Evolutionary conservation across 2,329 filamentous ascomycete genomes (phyloP), one percentile per base, ranked within the genome.

Genomic region (Tympanopsis confertula): DNA sequence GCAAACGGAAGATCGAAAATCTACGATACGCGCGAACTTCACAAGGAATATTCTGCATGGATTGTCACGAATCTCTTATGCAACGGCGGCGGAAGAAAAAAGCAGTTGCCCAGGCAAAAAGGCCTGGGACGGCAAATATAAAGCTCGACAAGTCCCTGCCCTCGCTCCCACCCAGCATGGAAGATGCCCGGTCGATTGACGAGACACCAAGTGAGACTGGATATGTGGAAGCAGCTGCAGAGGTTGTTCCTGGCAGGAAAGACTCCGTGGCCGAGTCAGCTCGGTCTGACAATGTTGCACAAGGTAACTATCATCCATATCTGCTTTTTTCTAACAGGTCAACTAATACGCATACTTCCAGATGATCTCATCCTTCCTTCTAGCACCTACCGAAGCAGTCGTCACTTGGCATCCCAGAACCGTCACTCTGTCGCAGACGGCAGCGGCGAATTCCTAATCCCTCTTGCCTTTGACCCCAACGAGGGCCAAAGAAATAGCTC

Each of bases 41-140:
- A 5, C 91, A 96, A 60, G 91, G 91, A 42, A 98, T 98, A 50
- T 96, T 98, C 56, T 98, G 91, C 65, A 98, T 98, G 91, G 87
- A 82, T 53, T 98, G 91, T 57, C 91, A 98, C 55, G 91, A 98
- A 61, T 91, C 86, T 19, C 64, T 98, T 38, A 96, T 96, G 87
- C 86, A 89, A 36, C 73, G 89, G 45, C 74, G 89, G 45, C 75
- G 86, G 52, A 95, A 96, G 63, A 87, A 86, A 28, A 87, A 86
- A 58, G 73, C 78, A 38, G 68, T 72, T 30, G 68, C 71, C 1
- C 68, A 71, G 43, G 69, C 72, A 36, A 79, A 79, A 50, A 60
- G 69, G 37, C n/a, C n/a, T n/a, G n/a, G n/a, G n/a, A 67, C 74
- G 50, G 75, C 78, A 46, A 79, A 80, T 54, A 75, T 79, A 65